Conservation (phyloP, 1,139 yeast species). For the Geotrichum citri-aurantii region DNA sequence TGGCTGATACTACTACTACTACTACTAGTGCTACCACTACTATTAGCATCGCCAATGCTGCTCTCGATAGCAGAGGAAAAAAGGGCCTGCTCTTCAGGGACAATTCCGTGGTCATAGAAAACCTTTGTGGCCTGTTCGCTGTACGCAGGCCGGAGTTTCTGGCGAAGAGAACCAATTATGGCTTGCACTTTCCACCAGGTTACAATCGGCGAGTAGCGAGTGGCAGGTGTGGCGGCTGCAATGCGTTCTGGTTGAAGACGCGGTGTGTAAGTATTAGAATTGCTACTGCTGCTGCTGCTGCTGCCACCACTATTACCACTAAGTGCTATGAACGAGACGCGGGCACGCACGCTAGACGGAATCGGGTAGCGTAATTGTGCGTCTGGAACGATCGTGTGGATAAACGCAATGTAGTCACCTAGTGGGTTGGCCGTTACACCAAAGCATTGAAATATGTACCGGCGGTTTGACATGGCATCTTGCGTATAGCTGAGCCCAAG, state of each 20-base stretch:
- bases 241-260: conserved; percentile 3
- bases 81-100: background rate
- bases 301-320: background rate
- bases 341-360: conserved; percentile 6
- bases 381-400: conserved; percentile 14
- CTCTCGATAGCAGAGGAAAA: background rate
- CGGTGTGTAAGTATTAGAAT: background rate
- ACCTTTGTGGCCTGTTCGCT: background rate
- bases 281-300: conserved; percentile 1
- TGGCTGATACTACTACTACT: background rate
- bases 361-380: conserved; percentile 15
- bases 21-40: background rate
- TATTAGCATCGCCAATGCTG: background rate
- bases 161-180: background rate
- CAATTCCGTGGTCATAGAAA: background rate
- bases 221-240: background rate
- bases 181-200: conserved; percentile 17
- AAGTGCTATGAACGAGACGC: conserved; percentile 10
- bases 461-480: conserved; percentile 8
- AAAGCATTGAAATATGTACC: conserved; percentile 14
- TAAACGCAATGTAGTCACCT: conserved; percentile 14
- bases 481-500: conserved; percentile 10
- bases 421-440: conserved; percentile 15
- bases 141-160: background rate
- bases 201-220: conserved; percentile 5